Conservation (phyloP, 2,329 filamentous ascomycete species). For the Penicillium polonicum region DNA sequence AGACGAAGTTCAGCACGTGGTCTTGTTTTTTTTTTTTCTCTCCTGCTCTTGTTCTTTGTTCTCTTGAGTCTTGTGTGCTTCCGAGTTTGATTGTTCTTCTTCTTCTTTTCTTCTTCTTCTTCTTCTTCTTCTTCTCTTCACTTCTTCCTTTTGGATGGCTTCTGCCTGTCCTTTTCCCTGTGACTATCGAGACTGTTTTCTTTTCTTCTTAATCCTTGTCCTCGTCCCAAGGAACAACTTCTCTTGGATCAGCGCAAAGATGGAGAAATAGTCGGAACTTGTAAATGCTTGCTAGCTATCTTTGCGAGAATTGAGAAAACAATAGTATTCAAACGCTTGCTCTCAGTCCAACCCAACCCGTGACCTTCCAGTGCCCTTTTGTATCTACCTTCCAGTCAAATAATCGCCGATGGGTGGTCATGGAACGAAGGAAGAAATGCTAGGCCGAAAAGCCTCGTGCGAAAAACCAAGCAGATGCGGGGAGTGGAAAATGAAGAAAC, state of each 20-base stretch:
- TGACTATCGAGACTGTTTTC: constrained; percentile 23
- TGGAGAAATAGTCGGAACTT: constrained; percentile 41
- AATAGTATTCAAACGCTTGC: constrained; percentile 34
- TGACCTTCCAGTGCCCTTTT: constrained; percentile 23
- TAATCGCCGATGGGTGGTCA: constrained; percentile 4
- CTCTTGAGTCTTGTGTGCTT: constrained; percentile 16
- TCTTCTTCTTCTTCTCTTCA: constrained; percentile 9
- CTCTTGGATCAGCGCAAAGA: constrained; percentile 34
- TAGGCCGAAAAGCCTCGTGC: neutral
- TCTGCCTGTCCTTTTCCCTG: constrained; percentile 17
- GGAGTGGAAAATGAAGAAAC: neutral
- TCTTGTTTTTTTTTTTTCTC: constrained; percentile 14
- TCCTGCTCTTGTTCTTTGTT: constrained; percentile 7
- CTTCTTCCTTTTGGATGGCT: constrained; percentile 21
- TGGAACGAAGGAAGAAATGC: neutral
- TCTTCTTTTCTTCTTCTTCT: no score
- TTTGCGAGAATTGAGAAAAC: constrained; percentile 40
- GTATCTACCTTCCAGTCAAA: constrained; percentile 27
- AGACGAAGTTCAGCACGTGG: neutral
- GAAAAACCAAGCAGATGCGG: neutral
- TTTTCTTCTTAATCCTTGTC: constrained; percentile 28
- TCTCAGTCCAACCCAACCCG: constrained; percentile 31
- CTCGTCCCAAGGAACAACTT: constrained; percentile 24
- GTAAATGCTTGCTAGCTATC: constrained; percentile 50
- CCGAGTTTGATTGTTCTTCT: neutral